A percentile compares a stretch with the other conserved stretches of the same genome.
Evolutionary conservation across 2,329 filamentous ascomycete species (phyloP).

Genomic region (Alternaria brassicicola): DNA sequence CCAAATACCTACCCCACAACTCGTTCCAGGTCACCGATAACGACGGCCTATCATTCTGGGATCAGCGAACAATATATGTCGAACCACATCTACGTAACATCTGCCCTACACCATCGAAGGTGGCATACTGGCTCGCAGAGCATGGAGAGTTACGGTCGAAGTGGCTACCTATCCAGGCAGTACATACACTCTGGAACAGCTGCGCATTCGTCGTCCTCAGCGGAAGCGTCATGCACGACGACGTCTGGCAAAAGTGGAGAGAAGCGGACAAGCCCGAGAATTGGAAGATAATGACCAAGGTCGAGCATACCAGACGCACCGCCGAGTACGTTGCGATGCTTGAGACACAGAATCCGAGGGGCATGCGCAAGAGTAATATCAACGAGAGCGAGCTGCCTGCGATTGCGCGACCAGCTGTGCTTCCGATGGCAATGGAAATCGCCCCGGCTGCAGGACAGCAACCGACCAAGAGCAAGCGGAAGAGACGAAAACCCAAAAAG

Average conservation of each 20-base stretch:
- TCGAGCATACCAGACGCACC: conserved; percentile 41
- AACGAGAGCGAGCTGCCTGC: conserved; percentile 19
- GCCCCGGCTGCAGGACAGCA: conserved; percentile 6
- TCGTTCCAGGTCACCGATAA: conserved; percentile 35
- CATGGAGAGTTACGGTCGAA: conserved; percentile 38
- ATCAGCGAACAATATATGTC: conserved; percentile 46
- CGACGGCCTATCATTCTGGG: conserved; percentile 43
- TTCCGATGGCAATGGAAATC: conserved; percentile 14
- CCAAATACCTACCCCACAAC: conserved; percentile 35
- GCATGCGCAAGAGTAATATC: conserved; percentile 19
- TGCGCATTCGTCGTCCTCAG: conserved; percentile 46
- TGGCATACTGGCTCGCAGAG: conserved; percentile 40
- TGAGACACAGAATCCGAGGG: conserved; percentile 26
- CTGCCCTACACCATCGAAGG: conserved; percentile 38
- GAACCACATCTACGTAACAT: conserved; percentile 44
- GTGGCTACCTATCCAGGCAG: conserved; percentile 45
- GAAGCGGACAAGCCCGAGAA: conserved; percentile 31
- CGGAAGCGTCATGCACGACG: conserved; percentile 39
- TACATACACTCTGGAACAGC: conserved; percentile 39
- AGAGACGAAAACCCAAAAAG: conserved; percentile 26
- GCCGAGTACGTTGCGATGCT: conserved; percentile 40
- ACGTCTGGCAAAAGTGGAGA: conserved; percentile 42
- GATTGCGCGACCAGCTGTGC: conserved; percentile 26
- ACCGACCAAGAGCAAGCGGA: conserved; percentile 31
- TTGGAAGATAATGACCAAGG: conserved; percentile 47